Conservation (phyloP, 2,329 filamentous ascomycete species). For the Fusarium graminum region DNA sequence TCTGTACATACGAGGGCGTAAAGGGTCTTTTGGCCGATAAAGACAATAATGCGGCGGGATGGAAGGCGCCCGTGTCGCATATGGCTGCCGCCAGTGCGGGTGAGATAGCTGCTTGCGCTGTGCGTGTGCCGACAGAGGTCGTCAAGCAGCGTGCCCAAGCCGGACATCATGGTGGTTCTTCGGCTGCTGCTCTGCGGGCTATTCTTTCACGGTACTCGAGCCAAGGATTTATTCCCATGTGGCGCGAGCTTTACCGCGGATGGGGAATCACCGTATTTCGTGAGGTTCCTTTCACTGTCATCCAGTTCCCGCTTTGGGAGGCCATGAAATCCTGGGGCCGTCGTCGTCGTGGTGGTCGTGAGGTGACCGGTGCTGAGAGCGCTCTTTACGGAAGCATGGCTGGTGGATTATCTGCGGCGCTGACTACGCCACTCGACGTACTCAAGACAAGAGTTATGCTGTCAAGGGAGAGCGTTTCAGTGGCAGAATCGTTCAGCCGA, state of each 20-base stretch:
- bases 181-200: conserved; percentile 73
- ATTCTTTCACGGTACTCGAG: conserved; percentile 69
- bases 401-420: conserved; percentile 85
- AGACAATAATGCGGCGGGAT: conserved; percentile 38
- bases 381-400: conserved; percentile 86
- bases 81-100: conserved; percentile 89
- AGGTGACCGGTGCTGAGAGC: conserved; percentile 80
- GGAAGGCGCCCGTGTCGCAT: conserved; percentile 66
- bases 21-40: conserved; percentile 67
- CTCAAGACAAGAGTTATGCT: conserved; percentile 98
- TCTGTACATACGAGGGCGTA: conserved; percentile 88
- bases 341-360: conserved; percentile 54
- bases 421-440: conserved; percentile 95
- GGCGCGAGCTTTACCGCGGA: conserved; percentile 89
- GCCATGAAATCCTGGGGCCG: conserved; percentile 81
- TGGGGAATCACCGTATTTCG: conserved; percentile 93
- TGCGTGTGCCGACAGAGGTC: conserved; percentile 95
- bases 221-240: conserved; percentile 69
- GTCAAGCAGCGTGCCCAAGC: conserved; percentile 98
- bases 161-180: conserved; percentile 79
- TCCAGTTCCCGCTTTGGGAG: conserved; percentile 99
- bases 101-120: conserved; percentile 91
- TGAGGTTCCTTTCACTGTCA: conserved; percentile 96
- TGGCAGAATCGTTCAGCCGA: conserved; percentile 69
- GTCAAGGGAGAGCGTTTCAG: conserved; percentile 74